Evolutionary conservation across 2,329 filamentous ascomycete genomes (phyloP), one percentile per base, ranked within the genome.

Genomic region (Diaporthe caulivora): DNA sequence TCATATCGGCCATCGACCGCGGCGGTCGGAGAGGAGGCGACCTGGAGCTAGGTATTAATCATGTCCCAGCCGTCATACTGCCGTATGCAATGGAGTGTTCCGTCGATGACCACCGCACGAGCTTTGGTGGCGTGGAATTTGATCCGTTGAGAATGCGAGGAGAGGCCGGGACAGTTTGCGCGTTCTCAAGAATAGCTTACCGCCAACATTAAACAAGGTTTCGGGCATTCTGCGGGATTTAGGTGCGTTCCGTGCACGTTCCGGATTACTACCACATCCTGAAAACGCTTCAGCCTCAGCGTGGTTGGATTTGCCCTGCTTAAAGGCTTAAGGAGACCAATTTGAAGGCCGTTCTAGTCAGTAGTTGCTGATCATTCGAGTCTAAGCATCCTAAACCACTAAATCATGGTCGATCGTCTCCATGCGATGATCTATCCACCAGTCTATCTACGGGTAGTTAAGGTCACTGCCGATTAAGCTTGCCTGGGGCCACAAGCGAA

Each of bases 151-250:
- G 21, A 26, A 8, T 29, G 15, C 31, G 26, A 31, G 40, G 26
- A 47, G 58, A 18, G 42, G 7, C 10, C 21, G 26, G 58, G 42
- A 49, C 40, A 64, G 42, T 9, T 64, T 49, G 42, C 26, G 42
- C 26, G 47, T 47, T 47, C 17, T 15, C 18, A 64, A 18, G 13
- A 29, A 60, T 24, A 26, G 26, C 40, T 64, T 31, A 18, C 26
- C 11, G 53, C 26, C 53, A 31, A 29, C 24, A 53, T 53, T 15
- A 15, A 53, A 49, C 13, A 64, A 64, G 58, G 58, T 64, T 64
- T 64, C 58, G 58, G 58, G 18, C 31, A 47, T n/a, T 47, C 42
- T 49, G 40, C 40, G 58, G 58, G 26, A 49, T 47, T 64, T n/a
- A 17, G 26, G 18, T n/a, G 24, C 40, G 6, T 31, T 64, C 10